phyloP scores from a whole-genome alignment of 2,329 filamentous ascomycete species.

The Zymoseptoria passerinii region DNA sequence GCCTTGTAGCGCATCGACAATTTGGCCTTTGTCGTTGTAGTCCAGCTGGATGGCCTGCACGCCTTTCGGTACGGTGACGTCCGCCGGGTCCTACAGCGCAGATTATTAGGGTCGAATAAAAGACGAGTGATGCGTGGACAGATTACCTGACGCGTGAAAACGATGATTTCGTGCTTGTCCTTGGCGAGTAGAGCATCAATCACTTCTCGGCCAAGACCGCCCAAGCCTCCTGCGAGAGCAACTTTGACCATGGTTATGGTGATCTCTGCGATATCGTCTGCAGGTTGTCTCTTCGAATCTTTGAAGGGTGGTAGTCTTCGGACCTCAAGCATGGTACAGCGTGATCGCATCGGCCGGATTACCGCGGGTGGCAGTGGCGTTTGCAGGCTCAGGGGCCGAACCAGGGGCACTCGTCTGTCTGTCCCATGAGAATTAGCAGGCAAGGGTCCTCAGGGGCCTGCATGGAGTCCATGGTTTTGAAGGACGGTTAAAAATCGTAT shows the following conservation, averaged over 20 bases:
- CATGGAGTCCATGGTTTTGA: too few relatives aligned
- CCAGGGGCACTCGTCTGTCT: too few relatives aligned
- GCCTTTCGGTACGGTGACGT: slow-evolving; percentile 1
- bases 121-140: not conserved
- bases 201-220: slow-evolving; percentile 46
- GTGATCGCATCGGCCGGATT: too few relatives aligned
- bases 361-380: too few relatives aligned
- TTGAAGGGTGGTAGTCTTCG: too few relatives aligned
- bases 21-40: slow-evolving; percentile 1
- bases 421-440: too few relatives aligned
- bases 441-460: too few relatives aligned
- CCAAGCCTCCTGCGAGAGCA: slow-evolving; percentile 39
- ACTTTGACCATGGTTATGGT: slow-evolving; percentile 40
- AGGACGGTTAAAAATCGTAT: too few relatives aligned
- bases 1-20: slow-evolving; percentile 1
- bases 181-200: slow-evolving; percentile 43
- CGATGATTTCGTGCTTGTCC: slow-evolving; percentile 45
- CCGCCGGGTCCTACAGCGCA: slow-evolving; percentile 1
- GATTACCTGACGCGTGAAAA: slow-evolving; percentile 43
- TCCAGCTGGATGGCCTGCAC: slow-evolving; percentile 3
- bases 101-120: not conserved
- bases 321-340: too few relatives aligned
- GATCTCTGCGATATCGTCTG: too few relatives aligned
- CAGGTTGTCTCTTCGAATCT: too few relatives aligned
- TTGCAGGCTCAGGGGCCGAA: too few relatives aligned